Evolutionary conservation across 140 eudicot species (phyloP), one percentile per base, ranked within the genome.

Genomic region (Anethum foeniculum): DNA sequence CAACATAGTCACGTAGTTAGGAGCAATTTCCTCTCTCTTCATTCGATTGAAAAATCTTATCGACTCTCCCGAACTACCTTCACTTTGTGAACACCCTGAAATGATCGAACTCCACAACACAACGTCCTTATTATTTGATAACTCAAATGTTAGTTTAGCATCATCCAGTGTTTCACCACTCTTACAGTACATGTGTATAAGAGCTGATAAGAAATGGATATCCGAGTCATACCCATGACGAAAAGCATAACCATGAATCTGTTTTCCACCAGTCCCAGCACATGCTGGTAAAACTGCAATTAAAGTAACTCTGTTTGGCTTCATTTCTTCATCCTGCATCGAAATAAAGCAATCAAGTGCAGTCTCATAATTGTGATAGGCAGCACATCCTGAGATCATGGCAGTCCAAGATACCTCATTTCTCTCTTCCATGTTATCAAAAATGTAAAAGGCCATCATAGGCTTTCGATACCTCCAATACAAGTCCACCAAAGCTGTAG

Each of bases 381-480:
- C 90, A 30, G 80, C 84, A 71, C 80, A 89, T 52, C 96, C 97
- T 7, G 75, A 77, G 74, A 90, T 89, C 97, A 92, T 89, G 48
- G 93, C 86, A 27, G 96, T 92, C 97, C 97, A 92, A 38, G 91
- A 86, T 11, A 85, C 91, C 84, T 89, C 96, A 81, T 90, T 90
- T 62, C 83, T 90, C 78, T 69, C 84, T 79, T 41, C 80, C 88
- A 89, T 90, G 44, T 32, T 58, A 43, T 84, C 82, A 79, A 92
- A 90, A 79, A 90, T 88, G 46, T 23, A 75, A 80, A 80, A 82
- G 12, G 96, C 90, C 85, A 62, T 64, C 41, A 58, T 56, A 10
- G 87, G 73, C 27, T 90, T 83, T 19, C 79, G 76, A 71, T 81
- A 87, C 80, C 72, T 82, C 86, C 85, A 89, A 80, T 89, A 90